Base-by-base conservation (phyloP, 2,329 filamentous ascomycete species). In the Thelonectria rubi region DNA sequence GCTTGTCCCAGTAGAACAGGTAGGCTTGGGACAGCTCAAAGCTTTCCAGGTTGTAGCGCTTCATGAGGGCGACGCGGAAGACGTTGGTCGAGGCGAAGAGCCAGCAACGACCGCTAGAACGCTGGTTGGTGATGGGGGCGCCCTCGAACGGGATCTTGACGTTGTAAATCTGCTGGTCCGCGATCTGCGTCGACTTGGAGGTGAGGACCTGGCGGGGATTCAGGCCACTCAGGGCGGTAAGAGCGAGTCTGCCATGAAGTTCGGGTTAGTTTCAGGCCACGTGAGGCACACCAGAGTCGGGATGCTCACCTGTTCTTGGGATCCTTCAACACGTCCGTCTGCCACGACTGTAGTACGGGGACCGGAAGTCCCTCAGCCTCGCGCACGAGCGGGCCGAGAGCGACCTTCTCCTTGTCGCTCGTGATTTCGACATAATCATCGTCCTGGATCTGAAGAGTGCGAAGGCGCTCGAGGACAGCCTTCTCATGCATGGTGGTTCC, bases 1-100 rank as follows among this genome's bases (percentile, higher is more conserved):
- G 86, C 80, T 97, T 97, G 76, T 97, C 93, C 90, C 91, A 96
- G 83, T 93, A 97, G 80, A 94, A 97, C 4, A 97, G 84, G 72
- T 96, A 96, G 1, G 89, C 84, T 77, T 97, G 93, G 30, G 90
- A 93, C n/a, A 97, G 82, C 81, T 97, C 91, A 71, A 97, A 96
- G 55, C 85, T 82, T 48, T 88, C 85, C 18, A 97, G 85, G 65
- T 88, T 86, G 77, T 96, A 91, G 71, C 89, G 89, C 77, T 91
- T 90, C 90, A 95, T 94, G 48, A 97, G 82, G 1, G 92, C 90
- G n/a, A 97, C 85, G 26, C 93, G 90, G 79, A 97, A 95, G 58
- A 96, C 89, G 70, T 97, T 97, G n/a, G 92, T 95, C 5, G 91
- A 88, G 1, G 93, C 93, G 70, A 97, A 97, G 65, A 97, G 86